Evolutionary conservation across 208 protist species (phyloP).

Genomic region (Strigomonas oncopelti): DNA sequence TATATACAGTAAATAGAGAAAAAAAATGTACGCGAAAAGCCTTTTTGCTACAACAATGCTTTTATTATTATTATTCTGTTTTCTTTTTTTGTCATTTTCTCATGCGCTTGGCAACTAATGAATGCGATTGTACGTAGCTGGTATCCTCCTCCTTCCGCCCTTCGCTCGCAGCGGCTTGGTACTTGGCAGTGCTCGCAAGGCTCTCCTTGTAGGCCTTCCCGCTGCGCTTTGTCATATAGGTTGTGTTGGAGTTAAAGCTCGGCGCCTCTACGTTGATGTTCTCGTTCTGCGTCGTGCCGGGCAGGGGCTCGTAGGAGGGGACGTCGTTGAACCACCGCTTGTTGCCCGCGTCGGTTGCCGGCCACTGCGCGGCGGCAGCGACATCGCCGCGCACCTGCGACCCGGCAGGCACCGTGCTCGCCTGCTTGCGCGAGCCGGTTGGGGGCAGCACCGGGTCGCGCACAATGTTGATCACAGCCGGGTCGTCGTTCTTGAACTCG

Average conservation of each 20-base stretch:
- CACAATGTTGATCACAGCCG: conserved; percentile 43
- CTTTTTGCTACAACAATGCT: neutral
- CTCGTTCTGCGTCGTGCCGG: conserved; percentile 52
- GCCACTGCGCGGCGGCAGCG: conserved; percentile 18
- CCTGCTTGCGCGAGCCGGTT: neutral
- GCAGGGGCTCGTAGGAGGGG: conserved; percentile 70
- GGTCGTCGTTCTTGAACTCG: conserved; percentile 39
- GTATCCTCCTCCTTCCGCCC: neutral
- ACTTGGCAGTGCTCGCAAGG: neutral
- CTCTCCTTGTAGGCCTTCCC: conserved; percentile 11
- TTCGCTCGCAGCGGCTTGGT: neutral
- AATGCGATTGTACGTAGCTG: too few species aligned
- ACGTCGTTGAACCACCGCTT: conserved; percentile 73
- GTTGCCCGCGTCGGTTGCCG: conserved; percentile 14
- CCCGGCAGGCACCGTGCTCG: neutral
- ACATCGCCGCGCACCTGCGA: neutral
- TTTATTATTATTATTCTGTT: neutral
- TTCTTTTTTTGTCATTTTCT: too few species aligned
- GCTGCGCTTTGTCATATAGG: conserved; percentile 11
- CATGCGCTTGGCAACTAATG: too few species aligned
- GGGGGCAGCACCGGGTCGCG: conserved; percentile 24
- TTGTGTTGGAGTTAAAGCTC: conserved; percentile 12
- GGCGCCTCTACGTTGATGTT: conserved; percentile 26
- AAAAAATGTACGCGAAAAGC: neutral
- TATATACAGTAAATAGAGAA: neutral